Evolutionary conservation across 139 green algal genomes (phyloP).

Genomic region (Chlorokybus atmophyticus): DNA sequence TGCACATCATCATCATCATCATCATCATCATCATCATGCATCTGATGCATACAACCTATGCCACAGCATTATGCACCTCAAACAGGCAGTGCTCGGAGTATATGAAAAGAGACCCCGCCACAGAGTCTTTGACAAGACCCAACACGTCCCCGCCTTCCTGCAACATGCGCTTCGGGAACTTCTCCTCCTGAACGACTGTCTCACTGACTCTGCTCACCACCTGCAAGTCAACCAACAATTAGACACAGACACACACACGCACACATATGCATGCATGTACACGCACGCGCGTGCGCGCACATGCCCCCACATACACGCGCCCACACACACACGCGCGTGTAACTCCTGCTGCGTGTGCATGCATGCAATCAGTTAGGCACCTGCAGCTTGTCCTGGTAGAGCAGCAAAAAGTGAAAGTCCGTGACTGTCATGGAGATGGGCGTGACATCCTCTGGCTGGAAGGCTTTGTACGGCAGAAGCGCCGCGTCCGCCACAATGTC

Average conservation of each 20-base stretch:
- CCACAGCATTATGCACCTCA: neutral
- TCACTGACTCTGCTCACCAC: neutral
- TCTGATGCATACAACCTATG: neutral
- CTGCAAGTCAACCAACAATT: neutral
- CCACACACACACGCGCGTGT: neutral
- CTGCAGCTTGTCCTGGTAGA: conserved; percentile 28
- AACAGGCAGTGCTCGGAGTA: neutral
- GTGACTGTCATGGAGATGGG: conserved; percentile 49
- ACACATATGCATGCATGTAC: neutral
- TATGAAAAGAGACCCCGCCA: too few relatives aligned
- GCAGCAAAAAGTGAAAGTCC: conserved; percentile 61
- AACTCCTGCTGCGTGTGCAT: neutral
- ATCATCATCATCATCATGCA: neutral
- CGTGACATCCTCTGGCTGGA: neutral
- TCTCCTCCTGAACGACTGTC: neutral
- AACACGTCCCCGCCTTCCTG: too few relatives aligned
- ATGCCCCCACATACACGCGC: neutral
- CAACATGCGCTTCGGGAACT: neutral
- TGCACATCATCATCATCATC: neutral
- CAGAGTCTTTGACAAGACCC: too few relatives aligned
- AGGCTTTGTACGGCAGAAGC: neutral
- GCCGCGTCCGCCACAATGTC: neutral
- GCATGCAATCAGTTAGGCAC: conserved; percentile 10
- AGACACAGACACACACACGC: neutral
- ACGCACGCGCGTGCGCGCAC: neutral